These are phyloP conservation scores for Nicotiana benthamiana DNA, from an alignment of 257 asterid genomes.

Conservation along the genomic window DNA sequence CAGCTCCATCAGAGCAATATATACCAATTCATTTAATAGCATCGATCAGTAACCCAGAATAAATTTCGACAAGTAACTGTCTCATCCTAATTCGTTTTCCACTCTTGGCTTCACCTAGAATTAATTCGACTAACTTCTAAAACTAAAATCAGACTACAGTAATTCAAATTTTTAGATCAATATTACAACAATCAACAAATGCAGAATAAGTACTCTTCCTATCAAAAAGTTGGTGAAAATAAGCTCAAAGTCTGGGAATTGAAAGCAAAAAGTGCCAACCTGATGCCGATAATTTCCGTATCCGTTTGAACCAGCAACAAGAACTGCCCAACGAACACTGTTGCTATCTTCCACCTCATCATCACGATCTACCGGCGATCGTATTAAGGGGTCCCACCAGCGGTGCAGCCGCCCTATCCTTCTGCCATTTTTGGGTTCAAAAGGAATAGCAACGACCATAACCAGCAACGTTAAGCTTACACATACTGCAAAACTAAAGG, in stretches of 20 bases:
- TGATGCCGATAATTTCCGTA: constrained; percentile 84
- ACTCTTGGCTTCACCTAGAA: no score
- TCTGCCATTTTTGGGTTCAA: constrained; percentile 11
- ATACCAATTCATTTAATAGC: neutral
- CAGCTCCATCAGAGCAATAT: neutral
- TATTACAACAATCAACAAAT: no score
- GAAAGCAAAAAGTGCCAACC: constrained; percentile 19
- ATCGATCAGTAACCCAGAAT: no score
- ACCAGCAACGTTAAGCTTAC: constrained; percentile 21
- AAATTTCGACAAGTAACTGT: neutral
- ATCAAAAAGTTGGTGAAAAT: neutral
- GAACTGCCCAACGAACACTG: constrained; percentile 81
- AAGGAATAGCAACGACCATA: constrained; percentile 20
- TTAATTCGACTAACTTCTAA: neutral
- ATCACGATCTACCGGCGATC: constrained; percentile 43
- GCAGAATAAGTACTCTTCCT: neutral
- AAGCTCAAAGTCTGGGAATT: neutral
- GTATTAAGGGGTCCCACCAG: constrained; percentile 65
- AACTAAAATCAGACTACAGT: neutral
- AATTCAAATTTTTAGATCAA: neutral
- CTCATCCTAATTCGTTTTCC: neutral
- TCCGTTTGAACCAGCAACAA: constrained; percentile 89
- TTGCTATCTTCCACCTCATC: constrained; percentile 17
- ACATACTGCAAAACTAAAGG: neutral
- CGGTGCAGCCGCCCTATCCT: constrained; percentile 13